Base-by-base conservation (phyloP, 169 alveolate species). In the Ichthyophthirius multifiliis region DNA sequence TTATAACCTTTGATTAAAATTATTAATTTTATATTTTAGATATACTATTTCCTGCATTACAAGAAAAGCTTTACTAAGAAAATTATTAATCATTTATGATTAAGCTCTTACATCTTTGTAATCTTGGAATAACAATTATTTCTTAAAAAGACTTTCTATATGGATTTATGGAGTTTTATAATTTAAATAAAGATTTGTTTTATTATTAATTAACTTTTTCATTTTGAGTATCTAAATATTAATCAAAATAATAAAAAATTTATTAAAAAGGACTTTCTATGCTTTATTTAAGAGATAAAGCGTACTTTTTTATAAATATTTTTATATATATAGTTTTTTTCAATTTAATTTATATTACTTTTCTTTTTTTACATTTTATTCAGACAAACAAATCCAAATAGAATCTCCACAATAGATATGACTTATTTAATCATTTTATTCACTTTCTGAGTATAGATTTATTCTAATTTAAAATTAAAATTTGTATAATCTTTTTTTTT, bases 391-490 rank as follows among this genome's bases (percentile, higher is more conserved):
- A 18, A 67, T n/a, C 77, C 77, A 67, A 13, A 67, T 39, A 1
- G 77, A 67, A 67, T 67, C 77, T 1, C 77, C 77, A 6, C 35
- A 32, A 41, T 67, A 37, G 35, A 67, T 67, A 16, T 35, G 20
- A 20, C 41, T 35, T 4, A 12, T 18, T 16, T 35, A 31, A 34
- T 39, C 62, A 1, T 32, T 37, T 9, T 9, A 1, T 20, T 67
- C 63, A 1, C 43, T 10, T 16, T 67, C 13, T 23, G 43, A 67
- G 45, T 35, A 67, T 37, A 67, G 6, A 16, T 67, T 67, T 37
- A 67, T 41, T 39, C 71, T 55, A 55, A 27, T 0, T 18, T 4
- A 5, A 55, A 18, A 27, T 23, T 55, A 55, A 55, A 6, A 45
- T 4, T 16, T 5, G 15, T 3, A 3, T 6, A 2, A 10, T 55